Evolutionary conservation across 768 basidiomycete species (phyloP).

Genomic region (Termitomyces sp.): DNA sequence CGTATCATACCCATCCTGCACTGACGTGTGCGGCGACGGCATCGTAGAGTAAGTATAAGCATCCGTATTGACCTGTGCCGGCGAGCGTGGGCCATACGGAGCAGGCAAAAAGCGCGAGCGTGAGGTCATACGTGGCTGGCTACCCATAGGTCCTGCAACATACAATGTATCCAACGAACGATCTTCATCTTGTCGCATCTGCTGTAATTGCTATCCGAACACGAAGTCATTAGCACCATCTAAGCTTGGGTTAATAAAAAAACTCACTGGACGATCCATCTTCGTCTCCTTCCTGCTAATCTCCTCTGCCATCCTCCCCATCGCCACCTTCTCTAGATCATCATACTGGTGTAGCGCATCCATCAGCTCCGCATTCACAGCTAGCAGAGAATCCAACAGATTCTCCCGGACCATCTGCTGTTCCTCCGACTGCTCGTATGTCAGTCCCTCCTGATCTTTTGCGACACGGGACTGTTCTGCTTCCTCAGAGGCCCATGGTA

Average conservation of each 20-base stretch:
- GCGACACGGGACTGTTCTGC: slow-evolving; percentile 64
- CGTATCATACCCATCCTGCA: slow-evolving; percentile 12
- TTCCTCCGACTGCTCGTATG: slow-evolving; percentile 24
- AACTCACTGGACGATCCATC: slow-evolving; percentile 62
- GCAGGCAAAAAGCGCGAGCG: too few relatives aligned
- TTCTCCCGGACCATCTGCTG: slow-evolving; percentile 67
- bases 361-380: slow-evolving; percentile 67
- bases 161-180: slow-evolving; percentile 28
- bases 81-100: slow-evolving; percentile 70
- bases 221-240: not conserved
- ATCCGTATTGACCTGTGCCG: slow-evolving; percentile 36
- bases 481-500: slow-evolving; percentile 84
- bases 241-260: not conserved
- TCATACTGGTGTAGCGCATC: slow-evolving; percentile 72
- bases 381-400: slow-evolving; percentile 70
- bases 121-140: too few relatives aligned
- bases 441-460: slow-evolving; percentile 20
- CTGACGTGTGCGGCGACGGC: slow-evolving; percentile 61
- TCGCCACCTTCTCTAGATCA: slow-evolving; percentile 68
- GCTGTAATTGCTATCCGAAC: too few relatives aligned
- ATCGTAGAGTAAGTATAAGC: slow-evolving; percentile 65
- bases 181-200: slow-evolving; percentile 33
- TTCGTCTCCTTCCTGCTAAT: slow-evolving; percentile 64
- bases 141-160: too few relatives aligned
- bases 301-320: slow-evolving; percentile 63